Base-by-base conservation (phyloP, 495 filamentous ascomycete species). In the Xylaria bambusicola region DNA sequence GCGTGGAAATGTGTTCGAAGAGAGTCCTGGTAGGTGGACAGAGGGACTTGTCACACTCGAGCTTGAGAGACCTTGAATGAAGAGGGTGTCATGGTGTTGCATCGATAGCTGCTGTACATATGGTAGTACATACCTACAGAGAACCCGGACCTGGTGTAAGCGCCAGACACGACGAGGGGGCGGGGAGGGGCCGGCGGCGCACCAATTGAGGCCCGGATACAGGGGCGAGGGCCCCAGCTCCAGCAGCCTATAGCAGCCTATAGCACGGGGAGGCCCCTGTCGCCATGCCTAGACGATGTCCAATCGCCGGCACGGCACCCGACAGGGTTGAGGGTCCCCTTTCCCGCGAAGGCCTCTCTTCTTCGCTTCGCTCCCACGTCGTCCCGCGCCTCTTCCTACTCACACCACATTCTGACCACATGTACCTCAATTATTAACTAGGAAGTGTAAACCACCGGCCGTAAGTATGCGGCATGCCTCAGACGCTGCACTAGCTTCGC, bases 81-180 rank as follows among this genome's bases (percentile, higher is more conserved):
- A 33, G 50, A 53, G 50, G 49, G 50, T 53, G 50, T 26, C 9
- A 38, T 54, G 36, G 52, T 54, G 52, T 54, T 7, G 52, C 38
- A 44, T 31, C 33, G 6, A 13, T 3, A 9, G 13, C 13, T 10
- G 12, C 15, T 3, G 12, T 6, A 3, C 12, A 15, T 15, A 38
- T 6, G 15, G 13, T 15, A 8, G 36, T 38, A 38, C 3, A 23
- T 26, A 47, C 21, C 21, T 26, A 27, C 21, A 26, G 21, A 2
- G 15, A 20, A 21, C 6, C 4, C 26, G 45, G 10, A 3, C 8
- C 24, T 20, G 26, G 42, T 46, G 18, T 58, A 58, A 58, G 55
- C 55, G 55, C 55, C 55, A 58, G 55, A 45, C 55, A 58, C 55
- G 35, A 57, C 42, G 33, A 50, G 46, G 46, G 54, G 54, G 29